These are phyloP conservation scores for Marchantia polymorpha DNA, from an alignment of 225 moss, liverwort and hornwort genomes.

Conservation along the genomic window DNA sequence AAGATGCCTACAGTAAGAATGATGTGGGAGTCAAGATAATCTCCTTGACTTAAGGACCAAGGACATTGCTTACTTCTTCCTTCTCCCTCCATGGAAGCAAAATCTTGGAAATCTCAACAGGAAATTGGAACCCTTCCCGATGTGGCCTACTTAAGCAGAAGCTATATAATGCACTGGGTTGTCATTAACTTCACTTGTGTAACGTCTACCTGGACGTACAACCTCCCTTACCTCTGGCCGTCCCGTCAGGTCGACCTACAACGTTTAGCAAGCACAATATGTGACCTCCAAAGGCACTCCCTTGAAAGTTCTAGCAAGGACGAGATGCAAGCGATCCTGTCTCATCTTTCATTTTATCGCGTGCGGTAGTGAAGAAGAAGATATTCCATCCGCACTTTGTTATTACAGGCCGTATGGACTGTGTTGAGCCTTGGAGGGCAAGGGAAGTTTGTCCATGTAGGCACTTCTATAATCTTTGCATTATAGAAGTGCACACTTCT, in stretches of 20 bases:
- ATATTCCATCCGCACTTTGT: too few relatives aligned
- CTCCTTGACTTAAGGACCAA: slow-evolving; percentile 7
- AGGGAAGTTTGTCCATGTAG: too few relatives aligned
- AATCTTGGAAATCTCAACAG: slow-evolving; percentile 14
- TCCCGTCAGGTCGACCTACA: neutral
- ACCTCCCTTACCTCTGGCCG: neutral
- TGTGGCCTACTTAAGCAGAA: slow-evolving; percentile 7
- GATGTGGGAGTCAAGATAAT: neutral
- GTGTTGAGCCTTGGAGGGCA: too few relatives aligned
- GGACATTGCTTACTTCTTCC: neutral
- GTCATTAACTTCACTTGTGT: neutral
- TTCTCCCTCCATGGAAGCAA: slow-evolving; percentile 11
- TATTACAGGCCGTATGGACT: too few relatives aligned
- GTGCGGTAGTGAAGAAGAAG: too few relatives aligned
- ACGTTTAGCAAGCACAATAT: too few relatives aligned
- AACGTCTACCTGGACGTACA: neutral
- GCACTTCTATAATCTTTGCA: too few relatives aligned
- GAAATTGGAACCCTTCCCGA: neutral
- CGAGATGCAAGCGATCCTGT: too few relatives aligned
- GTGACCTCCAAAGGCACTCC: too few relatives aligned
- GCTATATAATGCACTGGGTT: neutral
- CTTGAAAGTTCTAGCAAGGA: too few relatives aligned
- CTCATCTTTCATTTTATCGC: too few relatives aligned
- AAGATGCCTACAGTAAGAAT: neutral
- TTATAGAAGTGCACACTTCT: too few relatives aligned